Conservation (phyloP, 768 basidiomycete species). For the Galerina marginata region DNA sequence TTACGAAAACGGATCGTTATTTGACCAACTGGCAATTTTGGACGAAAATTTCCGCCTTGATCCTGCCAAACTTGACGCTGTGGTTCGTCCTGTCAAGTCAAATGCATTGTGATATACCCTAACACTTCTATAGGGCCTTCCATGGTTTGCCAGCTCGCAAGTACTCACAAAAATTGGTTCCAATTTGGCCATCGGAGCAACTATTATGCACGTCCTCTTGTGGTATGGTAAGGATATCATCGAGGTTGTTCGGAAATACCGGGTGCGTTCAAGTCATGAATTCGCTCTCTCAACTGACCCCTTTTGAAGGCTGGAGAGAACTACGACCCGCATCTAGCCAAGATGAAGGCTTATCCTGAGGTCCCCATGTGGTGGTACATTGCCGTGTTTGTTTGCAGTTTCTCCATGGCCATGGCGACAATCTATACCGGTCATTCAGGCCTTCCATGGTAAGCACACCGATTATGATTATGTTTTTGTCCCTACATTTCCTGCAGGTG, state of each 20-base stretch:
- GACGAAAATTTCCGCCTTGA: constrained; percentile 56
- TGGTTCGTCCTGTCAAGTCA: constrained; percentile 34
- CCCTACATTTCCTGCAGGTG: constrained; percentile 35
- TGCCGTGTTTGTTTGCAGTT: constrained; percentile 44
- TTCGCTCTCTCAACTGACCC: background rate
- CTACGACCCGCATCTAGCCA: constrained; percentile 59
- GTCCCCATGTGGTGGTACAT: constrained; percentile 61
- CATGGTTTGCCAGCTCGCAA: constrained; percentile 52
- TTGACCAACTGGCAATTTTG: constrained; percentile 58
- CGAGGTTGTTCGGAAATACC: constrained; percentile 45
- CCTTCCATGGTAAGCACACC: constrained; percentile 53
- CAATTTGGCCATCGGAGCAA: constrained; percentile 49
- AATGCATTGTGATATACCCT: background rate
- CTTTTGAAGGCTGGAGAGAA: constrained; percentile 33
- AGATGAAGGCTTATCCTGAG: constrained; percentile 54
- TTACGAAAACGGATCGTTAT: constrained; percentile 55
- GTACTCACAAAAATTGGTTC: constrained; percentile 44
- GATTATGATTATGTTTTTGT: background rate
- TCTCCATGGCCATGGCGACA: constrained; percentile 58
- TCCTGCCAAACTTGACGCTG: constrained; percentile 47
- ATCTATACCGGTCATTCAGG: constrained; percentile 58
- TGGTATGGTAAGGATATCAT: constrained; percentile 60
- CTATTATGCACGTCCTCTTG: constrained; percentile 53
- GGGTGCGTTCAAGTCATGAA: constrained; percentile 30
- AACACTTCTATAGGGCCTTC: constrained; percentile 36